Conservation (phyloP, 129 eudicot species). For the Flaveria linearis region DNA sequence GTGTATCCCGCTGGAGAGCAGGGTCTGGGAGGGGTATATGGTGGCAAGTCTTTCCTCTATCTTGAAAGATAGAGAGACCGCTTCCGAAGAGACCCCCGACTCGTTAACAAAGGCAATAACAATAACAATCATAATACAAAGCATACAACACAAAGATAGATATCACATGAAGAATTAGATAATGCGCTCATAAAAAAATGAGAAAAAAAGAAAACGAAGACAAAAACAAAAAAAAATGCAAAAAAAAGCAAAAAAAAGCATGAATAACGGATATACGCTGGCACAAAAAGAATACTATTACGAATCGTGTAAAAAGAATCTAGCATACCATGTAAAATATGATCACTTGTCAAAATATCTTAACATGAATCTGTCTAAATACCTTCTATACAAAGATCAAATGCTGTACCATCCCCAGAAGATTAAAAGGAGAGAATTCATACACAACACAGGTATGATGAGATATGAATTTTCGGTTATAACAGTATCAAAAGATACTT, state of each 20-base stretch:
- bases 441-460: conserved; percentile 19
- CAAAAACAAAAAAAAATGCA: no score
- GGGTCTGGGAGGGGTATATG: no score
- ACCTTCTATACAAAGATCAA: conserved; percentile 27
- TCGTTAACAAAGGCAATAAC: no score
- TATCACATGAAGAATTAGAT: no score
- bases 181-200: no score
- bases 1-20: no score
- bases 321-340: conserved; percentile 11
- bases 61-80: no score
- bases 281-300: conserved; percentile 10
- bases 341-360: conserved; percentile 16
- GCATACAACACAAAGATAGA: no score
- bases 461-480: conserved; percentile 12
- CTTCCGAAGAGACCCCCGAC: no score
- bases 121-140: no score
- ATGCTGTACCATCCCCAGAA: conserved; percentile 13
- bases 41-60: no score
- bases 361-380: conserved; percentile 26
- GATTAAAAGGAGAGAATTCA: conserved; percentile 2
- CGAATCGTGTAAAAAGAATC: neutral
- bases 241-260: neutral
- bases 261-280: neutral
- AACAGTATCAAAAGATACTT: conserved; percentile 1
- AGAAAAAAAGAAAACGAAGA: no score